Conservation (phyloP, 108 stramenopile genomes). For the Pinguiococcus pyrenoidosus region DNA sequence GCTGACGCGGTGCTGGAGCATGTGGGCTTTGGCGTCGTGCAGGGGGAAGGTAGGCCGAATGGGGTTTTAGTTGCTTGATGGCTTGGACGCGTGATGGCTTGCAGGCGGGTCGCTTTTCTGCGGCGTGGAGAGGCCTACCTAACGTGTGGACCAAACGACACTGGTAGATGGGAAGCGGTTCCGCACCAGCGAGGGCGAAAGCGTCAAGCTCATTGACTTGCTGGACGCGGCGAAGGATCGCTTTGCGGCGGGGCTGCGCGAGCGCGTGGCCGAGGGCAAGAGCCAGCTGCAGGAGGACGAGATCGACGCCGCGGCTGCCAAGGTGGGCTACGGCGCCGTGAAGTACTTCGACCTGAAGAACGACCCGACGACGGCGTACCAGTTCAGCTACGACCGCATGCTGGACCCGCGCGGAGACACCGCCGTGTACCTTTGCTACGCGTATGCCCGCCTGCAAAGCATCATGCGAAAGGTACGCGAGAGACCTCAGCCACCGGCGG, state of each 20-base stretch:
- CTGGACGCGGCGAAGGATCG: conserved; percentile 80
- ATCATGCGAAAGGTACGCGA: not conserved
- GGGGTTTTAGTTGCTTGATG: no score
- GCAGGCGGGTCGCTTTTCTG: no score
- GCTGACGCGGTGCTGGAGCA: no score
- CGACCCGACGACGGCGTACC: conserved; percentile 90
- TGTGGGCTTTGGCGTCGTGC: conserved; percentile 94
- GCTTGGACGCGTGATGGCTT: no score
- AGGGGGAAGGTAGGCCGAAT: no score
- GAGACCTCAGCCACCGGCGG: no score
- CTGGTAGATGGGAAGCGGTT: conserved; percentile 87
- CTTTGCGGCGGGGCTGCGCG: conserved; percentile 49
- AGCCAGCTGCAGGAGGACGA: conserved; percentile 65
- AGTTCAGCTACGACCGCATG: conserved; percentile 97
- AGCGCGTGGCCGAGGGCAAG: conserved; percentile 32
- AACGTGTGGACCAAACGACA: not conserved
- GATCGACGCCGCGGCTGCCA: conserved; percentile 66
- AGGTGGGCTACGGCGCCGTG: conserved; percentile 94
- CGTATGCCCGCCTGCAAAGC: conserved; percentile 76
- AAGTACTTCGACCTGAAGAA: conserved; percentile 98
- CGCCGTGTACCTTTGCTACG: conserved; percentile 93
- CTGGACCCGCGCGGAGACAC: conserved; percentile 96
- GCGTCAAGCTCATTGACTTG: conserved; percentile 92
- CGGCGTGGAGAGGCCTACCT: no score
- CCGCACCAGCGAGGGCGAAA: conserved; percentile 92